Conservation (phyloP, 371 early-diverging fungal species). For the Actinomucor elegans region DNA sequence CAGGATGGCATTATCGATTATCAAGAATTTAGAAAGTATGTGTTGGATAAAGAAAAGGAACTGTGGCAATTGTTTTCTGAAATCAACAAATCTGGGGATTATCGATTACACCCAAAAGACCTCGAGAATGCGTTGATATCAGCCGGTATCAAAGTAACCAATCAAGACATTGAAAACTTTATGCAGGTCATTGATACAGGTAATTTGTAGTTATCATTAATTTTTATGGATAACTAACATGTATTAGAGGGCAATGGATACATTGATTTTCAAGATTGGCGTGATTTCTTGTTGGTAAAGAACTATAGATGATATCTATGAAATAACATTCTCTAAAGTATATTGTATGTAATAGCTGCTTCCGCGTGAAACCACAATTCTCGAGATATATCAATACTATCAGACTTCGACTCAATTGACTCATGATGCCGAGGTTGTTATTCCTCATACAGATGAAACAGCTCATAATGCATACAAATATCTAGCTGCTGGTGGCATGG, state of each 20-base stretch:
- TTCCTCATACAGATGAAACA: slow-evolving; percentile 56
- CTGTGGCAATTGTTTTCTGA: slow-evolving; percentile 68
- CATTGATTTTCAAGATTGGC: slow-evolving; percentile 75
- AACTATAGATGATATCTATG: slow-evolving; percentile 1
- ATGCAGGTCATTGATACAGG: slow-evolving; percentile 67
- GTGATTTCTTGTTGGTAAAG: slow-evolving; percentile 73
- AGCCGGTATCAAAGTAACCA: slow-evolving; percentile 64
- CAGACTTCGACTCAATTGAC: slow-evolving; percentile 62
- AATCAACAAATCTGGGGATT: slow-evolving; percentile 65
- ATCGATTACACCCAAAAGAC: slow-evolving; percentile 60
- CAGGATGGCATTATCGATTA: slow-evolving; percentile 65
- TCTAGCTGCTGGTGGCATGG: slow-evolving; percentile 75
- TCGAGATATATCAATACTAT: slow-evolving; percentile 68
- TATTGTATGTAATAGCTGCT: slow-evolving; percentile 29
- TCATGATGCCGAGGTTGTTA: slow-evolving; percentile 67
- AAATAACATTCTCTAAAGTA: too few relatives aligned
- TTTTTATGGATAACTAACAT: not conserved
- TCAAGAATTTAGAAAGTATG: slow-evolving; percentile 72
- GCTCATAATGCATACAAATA: slow-evolving; percentile 56
- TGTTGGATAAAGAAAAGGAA: slow-evolving; percentile 67
- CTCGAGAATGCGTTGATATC: slow-evolving; percentile 54
- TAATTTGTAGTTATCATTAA: slow-evolving; percentile 13
- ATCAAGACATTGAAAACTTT: slow-evolving; percentile 65
- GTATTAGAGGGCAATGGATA: slow-evolving; percentile 60
- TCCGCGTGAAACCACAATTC: slow-evolving; percentile 45